phyloP scores from a whole-genome alignment of 176 grass and related monocot genomes.

The Paspalum vaginatum region DNA sequence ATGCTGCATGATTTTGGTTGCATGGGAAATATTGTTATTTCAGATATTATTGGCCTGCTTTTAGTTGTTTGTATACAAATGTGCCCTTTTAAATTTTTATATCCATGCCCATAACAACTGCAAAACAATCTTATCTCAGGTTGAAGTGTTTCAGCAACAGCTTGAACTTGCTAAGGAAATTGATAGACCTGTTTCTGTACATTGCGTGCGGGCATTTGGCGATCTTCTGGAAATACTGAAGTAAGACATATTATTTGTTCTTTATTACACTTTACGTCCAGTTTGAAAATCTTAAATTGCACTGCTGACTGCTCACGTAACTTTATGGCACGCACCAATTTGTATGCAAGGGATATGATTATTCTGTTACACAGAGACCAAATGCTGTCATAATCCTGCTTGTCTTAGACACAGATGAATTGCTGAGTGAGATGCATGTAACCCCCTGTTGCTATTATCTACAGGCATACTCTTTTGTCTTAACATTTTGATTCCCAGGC shows the following conservation, averaged over 20 bases:
- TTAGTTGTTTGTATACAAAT: conserved; percentile 31
- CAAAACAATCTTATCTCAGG: conserved; percentile 44
- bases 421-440: not conserved
- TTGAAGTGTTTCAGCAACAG: conserved; percentile 73
- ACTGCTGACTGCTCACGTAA: not conserved
- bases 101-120: conserved; percentile 6
- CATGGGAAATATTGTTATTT: conserved; percentile 24
- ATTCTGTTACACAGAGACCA: not conserved
- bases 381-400: not conserved
- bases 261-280: not conserved
- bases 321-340: not conserved
- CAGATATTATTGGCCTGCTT: not conserved
- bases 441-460: not conserved
- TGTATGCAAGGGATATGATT: not conserved
- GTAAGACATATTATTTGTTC: conserved; percentile 42
- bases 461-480: not conserved
- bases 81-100: not conserved
- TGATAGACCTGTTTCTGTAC: conserved; percentile 77
- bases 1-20: conserved; percentile 2
- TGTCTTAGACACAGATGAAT: not conserved
- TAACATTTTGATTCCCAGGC: conserved; percentile 51
- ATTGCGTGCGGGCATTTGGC: conserved; percentile 86
- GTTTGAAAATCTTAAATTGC: not conserved
- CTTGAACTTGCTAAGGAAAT: conserved; percentile 90
- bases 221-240: conserved; percentile 84